A percentile compares a stretch with the other conserved stretches of the same genome.
Evolutionary conservation across 176 grass and related monocot genomes (phyloP).

Genomic region (Dactylis glomerata): DNA sequence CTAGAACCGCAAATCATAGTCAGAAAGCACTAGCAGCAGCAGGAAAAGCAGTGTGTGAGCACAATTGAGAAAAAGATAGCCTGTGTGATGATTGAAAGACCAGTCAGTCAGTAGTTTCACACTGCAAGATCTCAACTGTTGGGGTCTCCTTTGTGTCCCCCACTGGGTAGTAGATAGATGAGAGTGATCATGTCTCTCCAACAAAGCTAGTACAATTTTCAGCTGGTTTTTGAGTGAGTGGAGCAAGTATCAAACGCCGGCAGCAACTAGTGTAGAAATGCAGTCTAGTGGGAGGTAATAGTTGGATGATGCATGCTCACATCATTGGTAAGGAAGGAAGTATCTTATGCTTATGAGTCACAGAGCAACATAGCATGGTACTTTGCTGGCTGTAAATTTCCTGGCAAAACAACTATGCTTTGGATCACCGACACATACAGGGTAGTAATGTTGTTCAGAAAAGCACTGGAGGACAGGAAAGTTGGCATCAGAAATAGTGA

Average conservation of each 20-base stretch:
- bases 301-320: not conserved
- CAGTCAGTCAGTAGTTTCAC: conserved; percentile 20
- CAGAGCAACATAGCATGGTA: not conserved
- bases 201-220: not conserved
- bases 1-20: not conserved
- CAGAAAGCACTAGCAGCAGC: not conserved
- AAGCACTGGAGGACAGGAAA: not conserved
- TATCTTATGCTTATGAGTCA: not conserved
- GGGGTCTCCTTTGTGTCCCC: conserved; percentile 21
- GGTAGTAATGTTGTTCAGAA: not conserved
- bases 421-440: conserved; percentile 20
- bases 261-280: not conserved
- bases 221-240: not conserved
- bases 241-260: not conserved
- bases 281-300: not conserved
- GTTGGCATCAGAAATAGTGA: conserved; percentile 8
- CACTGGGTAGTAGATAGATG: not conserved
- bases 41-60: conserved; percentile 4
- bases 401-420: conserved; percentile 1
- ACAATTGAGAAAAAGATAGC: conserved; percentile 23
- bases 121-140: conserved; percentile 25
- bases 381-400: conserved; percentile 14
- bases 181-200: not conserved
- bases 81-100: conserved; percentile 27
- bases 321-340: not conserved